Evolutionary conservation across 352 stramenopile genomes (phyloP).

Genomic region (Globisporangium spiculum): DNA sequence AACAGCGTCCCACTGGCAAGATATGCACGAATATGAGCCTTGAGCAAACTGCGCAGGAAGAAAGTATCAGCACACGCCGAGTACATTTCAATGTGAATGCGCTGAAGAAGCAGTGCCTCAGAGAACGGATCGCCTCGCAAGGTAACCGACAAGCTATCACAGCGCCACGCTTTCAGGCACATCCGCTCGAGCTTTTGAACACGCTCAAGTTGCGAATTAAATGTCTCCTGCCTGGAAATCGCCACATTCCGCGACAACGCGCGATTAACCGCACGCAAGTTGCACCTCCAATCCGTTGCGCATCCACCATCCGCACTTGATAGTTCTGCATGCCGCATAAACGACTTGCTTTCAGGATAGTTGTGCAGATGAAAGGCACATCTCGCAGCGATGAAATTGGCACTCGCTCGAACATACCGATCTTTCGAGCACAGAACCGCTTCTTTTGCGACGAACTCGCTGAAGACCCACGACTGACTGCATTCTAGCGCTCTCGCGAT

Average conservation of each 20-base stretch:
- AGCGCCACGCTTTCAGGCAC: slow-evolving; percentile 55
- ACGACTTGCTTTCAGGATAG: slow-evolving; percentile 16
- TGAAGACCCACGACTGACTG: slow-evolving; percentile 37
- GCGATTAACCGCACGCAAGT: slow-evolving; percentile 35
- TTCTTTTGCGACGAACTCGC: slow-evolving; percentile 24
- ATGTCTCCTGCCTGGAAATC: slow-evolving; percentile 37
- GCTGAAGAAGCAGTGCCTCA: slow-evolving; percentile 57
- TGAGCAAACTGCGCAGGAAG: slow-evolving; percentile 47
- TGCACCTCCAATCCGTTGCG: slow-evolving; percentile 20
- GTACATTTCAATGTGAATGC: slow-evolving; percentile 45
- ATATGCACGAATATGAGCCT: slow-evolving; percentile 49
- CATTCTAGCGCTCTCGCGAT: slow-evolving; percentile 35
- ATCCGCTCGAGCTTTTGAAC: slow-evolving; percentile 62
- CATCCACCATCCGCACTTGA: neutral
- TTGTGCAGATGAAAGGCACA: slow-evolving; percentile 22
- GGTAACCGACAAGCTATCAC: slow-evolving; percentile 36
- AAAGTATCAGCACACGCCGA: slow-evolving; percentile 44
- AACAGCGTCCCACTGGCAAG: slow-evolving; percentile 21
- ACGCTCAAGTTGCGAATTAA: slow-evolving; percentile 36
- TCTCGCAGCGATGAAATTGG: slow-evolving; percentile 31
- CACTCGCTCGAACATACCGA: slow-evolving; percentile 20
- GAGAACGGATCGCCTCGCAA: slow-evolving; percentile 42
- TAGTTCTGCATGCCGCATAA: slow-evolving; percentile 29
- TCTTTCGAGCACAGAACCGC: slow-evolving; percentile 26
- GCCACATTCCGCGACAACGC: slow-evolving; percentile 29